Evolutionary conservation across 2,329 filamentous ascomycete species (phyloP), one percentile per base, ranked within the genome.

Genomic region (Phaeoacremonium minimum): DNA sequence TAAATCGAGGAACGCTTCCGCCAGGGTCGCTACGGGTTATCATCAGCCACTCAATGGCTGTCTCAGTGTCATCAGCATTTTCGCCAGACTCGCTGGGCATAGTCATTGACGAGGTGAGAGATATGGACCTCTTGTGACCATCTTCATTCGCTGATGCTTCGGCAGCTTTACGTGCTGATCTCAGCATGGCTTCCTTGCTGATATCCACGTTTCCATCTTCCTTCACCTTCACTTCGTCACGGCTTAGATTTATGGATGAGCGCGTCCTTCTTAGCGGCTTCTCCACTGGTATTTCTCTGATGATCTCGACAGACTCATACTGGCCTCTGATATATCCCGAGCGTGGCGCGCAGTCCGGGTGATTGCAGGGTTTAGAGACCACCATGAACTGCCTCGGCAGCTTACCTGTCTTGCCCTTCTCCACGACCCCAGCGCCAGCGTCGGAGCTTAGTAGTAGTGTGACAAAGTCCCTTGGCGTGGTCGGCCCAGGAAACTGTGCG

Each of bases 241-340:
- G 53, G 28, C 48, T 46, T 3, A 72, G 46, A 41, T 75, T 65
- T 4, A 63, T 55, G 1, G 69, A 67, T 14, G 71, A 75, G 17
- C 58, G 53, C 6, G 61, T 61, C 44, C 62, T 63, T 19, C 62
- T 63, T 8, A 64, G 44, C 4, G 63, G 56, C 45, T 67, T 56
- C 30, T 69, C 65, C 8, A 80, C 55, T 1, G 82, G 83, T 12
- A 96, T 75, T 60, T 97, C 90, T 33, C 90, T 74, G 39, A 96
- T 90, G 46, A 95, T 73, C 60, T 97, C 91, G 13, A 96, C 84
- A 2, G 87, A 94, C 64, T 96, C 90, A 50, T 96, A 97, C 45
- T 82, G 73, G 4, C 90, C 91, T 28, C 88, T 75, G 33, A 95
- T 86, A 55, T 83, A 91, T 13, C 86, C 87, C 40, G 76, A 64